Percentiles rank a stretch among this genome's conserved stretches.
Conservation (phyloP, 2,329 filamentous ascomycete genomes). For the Colletotrichum tamarilloi region DNA sequence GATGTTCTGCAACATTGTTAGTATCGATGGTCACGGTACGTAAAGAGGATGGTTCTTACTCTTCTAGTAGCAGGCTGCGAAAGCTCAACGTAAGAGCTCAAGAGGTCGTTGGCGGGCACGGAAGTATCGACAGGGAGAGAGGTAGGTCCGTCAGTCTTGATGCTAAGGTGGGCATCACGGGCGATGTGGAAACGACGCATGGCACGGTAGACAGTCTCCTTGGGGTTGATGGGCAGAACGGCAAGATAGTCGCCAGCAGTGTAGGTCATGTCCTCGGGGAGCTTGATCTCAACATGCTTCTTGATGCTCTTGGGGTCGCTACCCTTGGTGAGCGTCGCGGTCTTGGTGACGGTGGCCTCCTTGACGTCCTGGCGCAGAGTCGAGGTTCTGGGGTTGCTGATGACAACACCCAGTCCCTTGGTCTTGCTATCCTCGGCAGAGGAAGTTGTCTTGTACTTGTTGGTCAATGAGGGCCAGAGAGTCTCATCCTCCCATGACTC, state of each 20-base stretch:
- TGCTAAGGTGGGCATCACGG: slow-evolving; percentile 75
- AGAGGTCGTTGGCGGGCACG: slow-evolving; percentile 71
- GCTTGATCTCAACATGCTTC: slow-evolving; percentile 74
- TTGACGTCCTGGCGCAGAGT: slow-evolving; percentile 70
- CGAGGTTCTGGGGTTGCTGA: slow-evolving; percentile 65
- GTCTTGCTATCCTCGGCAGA: slow-evolving; percentile 33
- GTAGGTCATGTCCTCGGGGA: slow-evolving; percentile 75
- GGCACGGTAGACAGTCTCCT: slow-evolving; percentile 69
- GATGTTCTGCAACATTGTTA: slow-evolving; percentile 48
- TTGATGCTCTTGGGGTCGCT: slow-evolving; percentile 61
- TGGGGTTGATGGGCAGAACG: slow-evolving; percentile 77
- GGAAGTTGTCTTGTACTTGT: slow-evolving; percentile 58
- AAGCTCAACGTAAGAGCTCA: slow-evolving; percentile 79
- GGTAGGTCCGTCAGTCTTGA: slow-evolving; percentile 62
- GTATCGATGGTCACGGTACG: fast-evolving
- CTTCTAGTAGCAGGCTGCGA: slow-evolving; percentile 78
- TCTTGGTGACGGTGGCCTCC: slow-evolving; percentile 67
- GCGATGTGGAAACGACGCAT: slow-evolving; percentile 75
- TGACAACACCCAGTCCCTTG: slow-evolving; percentile 55
- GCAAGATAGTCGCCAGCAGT: slow-evolving; percentile 81
- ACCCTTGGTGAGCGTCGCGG: slow-evolving; percentile 58
- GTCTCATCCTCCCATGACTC: slow-evolving; percentile 74
- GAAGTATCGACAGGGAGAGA: slow-evolving; percentile 66
- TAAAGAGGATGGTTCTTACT: slow-evolving; percentile 47
- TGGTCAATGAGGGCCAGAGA: slow-evolving; percentile 61